Conservation (phyloP, 768 basidiomycete species). For the Lentinula raphanica region DNA sequence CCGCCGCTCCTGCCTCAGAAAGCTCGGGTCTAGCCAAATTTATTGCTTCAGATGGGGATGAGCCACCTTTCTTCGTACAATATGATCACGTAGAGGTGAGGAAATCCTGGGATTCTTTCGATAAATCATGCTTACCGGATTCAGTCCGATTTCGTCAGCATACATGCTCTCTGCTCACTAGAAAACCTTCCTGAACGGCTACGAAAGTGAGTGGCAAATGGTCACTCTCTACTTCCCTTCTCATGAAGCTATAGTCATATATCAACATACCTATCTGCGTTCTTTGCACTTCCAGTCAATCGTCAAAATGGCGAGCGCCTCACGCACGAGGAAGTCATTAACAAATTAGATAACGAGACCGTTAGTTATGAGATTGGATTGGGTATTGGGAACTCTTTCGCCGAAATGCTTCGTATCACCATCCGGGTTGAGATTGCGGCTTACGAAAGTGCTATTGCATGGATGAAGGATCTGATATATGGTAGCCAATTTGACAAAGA, state of each 20-base stretch:
- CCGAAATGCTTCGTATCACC: constrained; percentile 67
- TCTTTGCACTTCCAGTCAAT: constrained; percentile 85
- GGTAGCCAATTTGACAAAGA: constrained; percentile 73
- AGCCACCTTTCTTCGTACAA: constrained; percentile 84
- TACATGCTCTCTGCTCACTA: constrained; percentile 77
- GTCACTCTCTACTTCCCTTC: constrained; percentile 3
- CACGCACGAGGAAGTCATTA: constrained; percentile 85
- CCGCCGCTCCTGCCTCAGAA: constrained; percentile 18
- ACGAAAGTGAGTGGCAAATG: constrained; percentile 52
- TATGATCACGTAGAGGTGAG: constrained; percentile 87
- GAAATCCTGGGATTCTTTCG: background rate
- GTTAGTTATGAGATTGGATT: constrained; percentile 77
- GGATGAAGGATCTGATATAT: constrained; percentile 81
- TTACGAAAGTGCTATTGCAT: constrained; percentile 79
- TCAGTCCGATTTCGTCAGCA: constrained; percentile 88
- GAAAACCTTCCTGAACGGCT: constrained; percentile 66
- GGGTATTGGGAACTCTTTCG: constrained; percentile 60
- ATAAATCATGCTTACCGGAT: constrained; percentile 1
- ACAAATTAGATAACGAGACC: constrained; percentile 86
- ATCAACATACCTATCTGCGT: constrained; percentile 70
- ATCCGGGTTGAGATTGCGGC: constrained; percentile 80
- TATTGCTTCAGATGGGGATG: constrained; percentile 60
- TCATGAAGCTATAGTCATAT: constrained; percentile 51
- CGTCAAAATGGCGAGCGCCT: constrained; percentile 64
- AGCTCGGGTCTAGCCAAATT: constrained; percentile 49